Base-by-base conservation (phyloP, 2,329 filamentous ascomycete genomes). In the Aspergillus puulaauensis region DNA sequence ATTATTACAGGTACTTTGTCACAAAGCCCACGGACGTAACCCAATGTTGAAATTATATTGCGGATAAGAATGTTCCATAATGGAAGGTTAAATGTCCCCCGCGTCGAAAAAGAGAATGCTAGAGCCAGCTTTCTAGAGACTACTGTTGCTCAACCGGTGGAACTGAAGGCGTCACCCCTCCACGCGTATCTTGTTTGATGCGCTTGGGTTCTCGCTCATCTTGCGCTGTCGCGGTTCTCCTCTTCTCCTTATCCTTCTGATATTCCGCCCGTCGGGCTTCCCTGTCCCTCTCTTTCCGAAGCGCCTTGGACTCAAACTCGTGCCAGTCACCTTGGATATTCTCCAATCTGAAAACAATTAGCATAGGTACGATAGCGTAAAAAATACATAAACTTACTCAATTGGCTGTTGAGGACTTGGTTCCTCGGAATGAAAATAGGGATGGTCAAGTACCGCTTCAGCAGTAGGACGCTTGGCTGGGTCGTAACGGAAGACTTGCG, bases 231-330 rank as follows among this genome's bases (percentile, higher is more conserved):
- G 70, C 67, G 39, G 73, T 75, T 64, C 79, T 81, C 50, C 79
- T 75, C 61, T 81, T 82, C 63, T 82, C 81, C 62, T 77, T 77
- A 57, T 80, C 77, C 62, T 77, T 77, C 60, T 76, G 73, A 33
- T 76, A 70, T 58, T 79, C 77, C 56, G 69, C 76, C 46, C 77
- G 75, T 53, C 82, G 74, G 17, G 79, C 80, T 66, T 86, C 84
- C 61, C 82, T 81, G 59, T 88, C 85, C 56, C 92, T 93, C 73
- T 97, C 93, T 66, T 95, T 95, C 33, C 95, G 84, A 24, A 96
- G 81, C 15, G 92, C 93, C 77, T 99, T 99, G 56, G 91, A 96
- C 77, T 99, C 95, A 68, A 98, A 96, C 72, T 99, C 95, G 71
- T 99, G 95, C 95, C 95, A 99, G 68, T 99, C 95, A 21, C 95